Evolutionary conservation across 768 basidiomycete genomes (phyloP), one percentile per base, ranked within the genome.

Genomic region (Agaricus bisporus): DNA sequence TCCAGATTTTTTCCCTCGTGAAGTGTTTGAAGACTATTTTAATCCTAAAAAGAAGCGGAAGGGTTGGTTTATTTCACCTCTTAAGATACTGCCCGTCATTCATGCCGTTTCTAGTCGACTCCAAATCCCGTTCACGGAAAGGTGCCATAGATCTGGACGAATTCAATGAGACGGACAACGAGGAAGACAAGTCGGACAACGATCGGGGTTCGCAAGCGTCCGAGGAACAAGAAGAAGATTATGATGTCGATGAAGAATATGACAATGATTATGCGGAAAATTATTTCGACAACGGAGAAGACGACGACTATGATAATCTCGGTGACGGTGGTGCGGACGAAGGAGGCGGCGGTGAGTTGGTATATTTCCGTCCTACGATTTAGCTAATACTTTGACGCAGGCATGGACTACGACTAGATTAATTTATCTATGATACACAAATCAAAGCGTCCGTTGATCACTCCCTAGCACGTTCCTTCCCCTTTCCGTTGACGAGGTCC

Each of bases 181-280:
- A 84, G 22, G 70, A 74, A 81, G 85, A 85, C 59, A 86, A 88
- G 60, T 86, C 85, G 0, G 79, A 77, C 20, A 83, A 85, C 5
- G 88, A 90, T 53, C 72, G 73, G 3, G 88, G 86, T 28, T 82
- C 87, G 14, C 76, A 67, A 22, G 86, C 81, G 18, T 88, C 86
- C 10, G 83, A 86, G 60, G 79, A 67, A 28, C 77, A 68, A 6
- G 81, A 82, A 36, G 89, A 82, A 38, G 89, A 92, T 65, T 91
- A 91, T 62, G 90, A 91, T 58, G 87, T 88, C 18, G 87, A 91
- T 29, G 91, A 95, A 66, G 90, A 91, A 61, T 91, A 92, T 62
- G 91, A 92, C 67, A 91, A 93, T 59, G 91, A 93, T 58, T 93
- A 93, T 57, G 90, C 86, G 2, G 86, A 88, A 57, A 90, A 93